phyloP scores from a whole-genome alignment of 768 basidiomycete genomes.

The Mycena crocata region DNA sequence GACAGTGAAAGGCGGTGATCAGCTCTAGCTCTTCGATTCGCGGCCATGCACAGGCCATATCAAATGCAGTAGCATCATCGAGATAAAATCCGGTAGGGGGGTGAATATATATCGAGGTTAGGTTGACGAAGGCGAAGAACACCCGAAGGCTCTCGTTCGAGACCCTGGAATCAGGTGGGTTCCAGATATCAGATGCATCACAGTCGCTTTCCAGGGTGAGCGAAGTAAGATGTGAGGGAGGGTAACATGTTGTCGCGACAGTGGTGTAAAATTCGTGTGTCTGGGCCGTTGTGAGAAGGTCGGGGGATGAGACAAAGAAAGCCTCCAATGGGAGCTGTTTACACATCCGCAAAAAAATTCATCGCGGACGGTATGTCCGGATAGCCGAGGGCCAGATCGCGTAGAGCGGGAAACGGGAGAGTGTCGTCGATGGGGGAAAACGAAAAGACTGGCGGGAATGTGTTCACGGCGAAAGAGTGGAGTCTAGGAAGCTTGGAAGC shows the following conservation, averaged over 20 bases:
- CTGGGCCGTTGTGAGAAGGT: not conserved
- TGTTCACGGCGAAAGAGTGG: not conserved
- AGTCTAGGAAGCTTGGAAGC: not conserved
- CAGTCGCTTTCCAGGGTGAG: not conserved
- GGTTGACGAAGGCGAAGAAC: not conserved
- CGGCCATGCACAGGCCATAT: constrained; percentile 2
- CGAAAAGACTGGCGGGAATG: not conserved
- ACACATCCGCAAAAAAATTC: not conserved
- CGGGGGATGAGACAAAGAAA: not conserved
- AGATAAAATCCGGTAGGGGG: not conserved
- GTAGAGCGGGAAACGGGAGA: not conserved
- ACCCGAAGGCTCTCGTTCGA: not conserved
- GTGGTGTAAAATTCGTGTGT: too few relatives aligned
- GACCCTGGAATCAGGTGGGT: not conserved
- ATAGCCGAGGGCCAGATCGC: not conserved
- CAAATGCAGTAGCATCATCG: not conserved
- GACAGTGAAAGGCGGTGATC: not conserved
- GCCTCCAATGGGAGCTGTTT: not conserved
- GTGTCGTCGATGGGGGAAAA: not conserved
- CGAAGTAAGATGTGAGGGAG: not conserved
- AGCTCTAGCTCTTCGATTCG: not conserved
- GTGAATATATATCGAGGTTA: not conserved
- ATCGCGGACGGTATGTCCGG: not conserved
- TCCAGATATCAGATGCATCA: not conserved
- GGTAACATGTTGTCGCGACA: not conserved